phyloP scores from a whole-genome alignment of 345 rosid genomes.

The Moricandia moricandioides region DNA sequence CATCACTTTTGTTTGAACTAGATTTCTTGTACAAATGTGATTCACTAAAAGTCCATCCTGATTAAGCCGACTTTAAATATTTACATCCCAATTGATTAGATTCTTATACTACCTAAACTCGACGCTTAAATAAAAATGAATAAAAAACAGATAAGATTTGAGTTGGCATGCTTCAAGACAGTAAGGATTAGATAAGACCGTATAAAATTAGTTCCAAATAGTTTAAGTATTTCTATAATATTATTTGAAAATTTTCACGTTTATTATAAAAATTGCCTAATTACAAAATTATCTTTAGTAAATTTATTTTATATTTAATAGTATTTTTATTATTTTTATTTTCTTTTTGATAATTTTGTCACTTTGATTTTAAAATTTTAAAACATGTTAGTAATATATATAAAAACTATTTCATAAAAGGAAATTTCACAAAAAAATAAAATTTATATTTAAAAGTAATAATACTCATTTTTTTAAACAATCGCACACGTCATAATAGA shows the following conservation, averaged over 20 bases:
- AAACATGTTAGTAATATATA: too few species aligned
- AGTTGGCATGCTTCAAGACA: not conserved
- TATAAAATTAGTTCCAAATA: not conserved
- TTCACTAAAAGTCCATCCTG: not conserved
- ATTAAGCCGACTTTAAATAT: not conserved
- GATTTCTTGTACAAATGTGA: not conserved
- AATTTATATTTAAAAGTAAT: too few species aligned
- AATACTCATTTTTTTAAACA: not conserved
- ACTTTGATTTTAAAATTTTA: not conserved
- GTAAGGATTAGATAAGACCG: not conserved
- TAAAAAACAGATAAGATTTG: not conserved
- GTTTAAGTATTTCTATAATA: not conserved
- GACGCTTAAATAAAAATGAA: not conserved
- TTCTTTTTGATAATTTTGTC: not conserved
- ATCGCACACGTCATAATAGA: not conserved
- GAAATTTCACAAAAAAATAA: too few species aligned
- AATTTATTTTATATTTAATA: too few species aligned
- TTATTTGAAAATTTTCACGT: not conserved
- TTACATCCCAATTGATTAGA: not conserved
- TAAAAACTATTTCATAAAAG: too few species aligned
- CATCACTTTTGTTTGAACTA: not conserved
- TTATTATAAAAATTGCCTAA: not conserved
- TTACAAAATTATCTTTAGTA: too few species aligned
- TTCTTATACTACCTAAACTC: not conserved
- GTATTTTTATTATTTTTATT: too few species aligned